Percentiles rank a stretch among this genome's conserved stretches.
These are phyloP conservation scores for Cyclostephanos invisitatus DNA, from an alignment of 108 stramenopile species.

Conservation along the genomic window DNA sequence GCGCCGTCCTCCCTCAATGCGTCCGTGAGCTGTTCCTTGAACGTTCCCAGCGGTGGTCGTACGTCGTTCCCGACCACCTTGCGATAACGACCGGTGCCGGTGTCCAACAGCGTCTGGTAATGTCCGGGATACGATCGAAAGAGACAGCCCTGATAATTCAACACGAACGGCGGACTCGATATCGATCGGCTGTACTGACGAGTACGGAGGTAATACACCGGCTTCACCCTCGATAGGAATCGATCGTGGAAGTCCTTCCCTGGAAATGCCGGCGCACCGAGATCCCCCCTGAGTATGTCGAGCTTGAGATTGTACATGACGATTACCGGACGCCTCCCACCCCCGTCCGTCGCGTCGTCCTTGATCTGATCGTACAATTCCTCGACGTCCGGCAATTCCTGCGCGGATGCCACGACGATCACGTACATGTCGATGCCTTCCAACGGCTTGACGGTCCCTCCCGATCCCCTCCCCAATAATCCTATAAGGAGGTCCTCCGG, in stretches of 20 bases:
- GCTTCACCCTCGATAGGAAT: slow-evolving; percentile 85
- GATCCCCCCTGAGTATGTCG: slow-evolving; percentile 90
- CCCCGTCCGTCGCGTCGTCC: not conserved
- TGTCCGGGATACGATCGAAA: slow-evolving; percentile 93
- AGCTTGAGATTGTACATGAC: slow-evolving; percentile 93
- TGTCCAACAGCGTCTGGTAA: slow-evolving; percentile 91
- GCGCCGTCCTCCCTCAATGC: slow-evolving; percentile 77
- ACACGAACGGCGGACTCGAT: slow-evolving; percentile 85
- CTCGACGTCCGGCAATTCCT: slow-evolving; percentile 95
- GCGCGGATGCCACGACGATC: slow-evolving; percentile 79
- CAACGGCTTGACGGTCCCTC: slow-evolving; percentile 70
- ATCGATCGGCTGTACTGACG: slow-evolving; percentile 87
- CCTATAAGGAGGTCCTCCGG: slow-evolving; percentile 86
- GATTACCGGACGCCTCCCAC: slow-evolving; percentile 59
- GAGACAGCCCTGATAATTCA: slow-evolving; percentile 93
- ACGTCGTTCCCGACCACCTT: slow-evolving; percentile 65
- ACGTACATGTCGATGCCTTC: slow-evolving; percentile 80
- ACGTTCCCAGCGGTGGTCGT: slow-evolving; percentile 84
- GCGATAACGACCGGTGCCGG: slow-evolving; percentile 82
- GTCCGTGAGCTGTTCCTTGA: slow-evolving; percentile 91
- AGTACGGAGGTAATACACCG: slow-evolving; percentile 92
- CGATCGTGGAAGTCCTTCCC: slow-evolving; percentile 89
- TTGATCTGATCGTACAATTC: slow-evolving; percentile 66
- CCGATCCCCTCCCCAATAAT: slow-evolving; percentile 71
- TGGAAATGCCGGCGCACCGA: slow-evolving; percentile 92